Evolutionary conservation across 2,329 filamentous ascomycete genomes (phyloP).

Genomic region (Celoporthe dispersa): DNA sequence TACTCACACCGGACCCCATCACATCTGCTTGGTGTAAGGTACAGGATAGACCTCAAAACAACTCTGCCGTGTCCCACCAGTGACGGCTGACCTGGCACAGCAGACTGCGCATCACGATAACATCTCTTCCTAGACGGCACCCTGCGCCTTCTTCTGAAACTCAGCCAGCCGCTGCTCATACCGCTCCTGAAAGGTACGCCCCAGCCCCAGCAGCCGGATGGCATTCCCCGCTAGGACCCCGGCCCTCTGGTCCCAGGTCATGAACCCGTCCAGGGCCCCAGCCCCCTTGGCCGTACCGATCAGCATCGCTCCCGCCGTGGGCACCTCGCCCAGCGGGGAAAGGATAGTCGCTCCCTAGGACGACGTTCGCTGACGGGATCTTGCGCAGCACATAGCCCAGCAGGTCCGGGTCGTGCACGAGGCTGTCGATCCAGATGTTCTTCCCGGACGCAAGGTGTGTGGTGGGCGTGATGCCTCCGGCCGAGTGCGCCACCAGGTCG

Average conservation of each 20-base stretch:
- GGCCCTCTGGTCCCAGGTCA: slow-evolving; percentile 40
- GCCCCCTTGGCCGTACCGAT: slow-evolving; percentile 32
- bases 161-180: slow-evolving; percentile 34
- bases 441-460: slow-evolving; percentile 36
- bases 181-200: slow-evolving; percentile 33
- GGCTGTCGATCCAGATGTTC: slow-evolving; percentile 41
- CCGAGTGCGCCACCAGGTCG: slow-evolving; percentile 39
- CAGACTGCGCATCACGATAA: too few relatives aligned
- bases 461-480: slow-evolving; percentile 38
- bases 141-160: slow-evolving; percentile 30
- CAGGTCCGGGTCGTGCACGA: slow-evolving; percentile 42
- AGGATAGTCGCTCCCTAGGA: slow-evolving; percentile 43
- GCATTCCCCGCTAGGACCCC: slow-evolving; percentile 40
- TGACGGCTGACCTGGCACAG: too few relatives aligned
- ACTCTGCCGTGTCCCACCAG: too few relatives aligned
- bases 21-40: too few relatives aligned
- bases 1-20: too few relatives aligned
- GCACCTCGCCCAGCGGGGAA: slow-evolving; percentile 43
- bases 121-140: not conserved
- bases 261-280: slow-evolving; percentile 33
- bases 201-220: slow-evolving; percentile 39
- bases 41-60: too few relatives aligned
- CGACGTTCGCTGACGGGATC: slow-evolving; percentile 38
- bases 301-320: slow-evolving; percentile 41
- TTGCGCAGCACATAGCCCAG: slow-evolving; percentile 41